Base-by-base conservation (phyloP, 257 asterid species). In the Petrea volubilis region DNA sequence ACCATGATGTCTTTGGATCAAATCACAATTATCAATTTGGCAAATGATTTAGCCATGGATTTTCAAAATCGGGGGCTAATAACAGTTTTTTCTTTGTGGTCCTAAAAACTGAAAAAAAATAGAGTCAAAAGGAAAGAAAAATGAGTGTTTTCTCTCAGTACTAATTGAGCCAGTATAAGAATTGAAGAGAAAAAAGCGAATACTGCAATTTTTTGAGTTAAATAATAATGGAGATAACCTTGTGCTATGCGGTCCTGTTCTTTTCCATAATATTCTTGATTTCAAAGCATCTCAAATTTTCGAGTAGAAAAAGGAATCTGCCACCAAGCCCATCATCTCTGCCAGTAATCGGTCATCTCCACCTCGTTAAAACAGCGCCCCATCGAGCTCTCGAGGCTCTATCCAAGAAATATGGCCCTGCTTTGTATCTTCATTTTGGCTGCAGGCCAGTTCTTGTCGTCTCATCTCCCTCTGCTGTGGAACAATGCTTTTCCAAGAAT, bases 341-440 rank as follows among this genome's bases (percentile, higher is more conserved):
- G 23, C 90, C 86, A 18, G 68, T 85, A 25, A 25, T 80, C 1
- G 88, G 84, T 43, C 90, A 85, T 40, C 86, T 85, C 66, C 86
- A 85, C 62, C 83, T 78, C 33, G 70, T 82, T 64, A 78, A 76
- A 64, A 17, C 77, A 6, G 60, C 70, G 9, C 76, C 60, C 1
- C 84, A 78, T 71, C 60, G 58, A 11, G 41, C 78, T 18, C 77
- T 82, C 11, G 67, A 79, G 61, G 62, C 76, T 24, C 81, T 82
- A 20, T 72, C 80, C 9, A 15, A 33, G 47, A 82, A 76, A n/a
- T 74, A 82, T 36, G 84, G 86, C 21, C 79, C 82, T 0, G 47
- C 80, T 34, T 31, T 82, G 17, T 76, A 20, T 59, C 86, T 85
- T n/a, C 61, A 31, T 0, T 68, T 75, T 31, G 86, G 90, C n/a